These are phyloP conservation scores for Cercophora samala DNA, from an alignment of 495 filamentous ascomycete genomes.

Conservation along the genomic window DNA sequence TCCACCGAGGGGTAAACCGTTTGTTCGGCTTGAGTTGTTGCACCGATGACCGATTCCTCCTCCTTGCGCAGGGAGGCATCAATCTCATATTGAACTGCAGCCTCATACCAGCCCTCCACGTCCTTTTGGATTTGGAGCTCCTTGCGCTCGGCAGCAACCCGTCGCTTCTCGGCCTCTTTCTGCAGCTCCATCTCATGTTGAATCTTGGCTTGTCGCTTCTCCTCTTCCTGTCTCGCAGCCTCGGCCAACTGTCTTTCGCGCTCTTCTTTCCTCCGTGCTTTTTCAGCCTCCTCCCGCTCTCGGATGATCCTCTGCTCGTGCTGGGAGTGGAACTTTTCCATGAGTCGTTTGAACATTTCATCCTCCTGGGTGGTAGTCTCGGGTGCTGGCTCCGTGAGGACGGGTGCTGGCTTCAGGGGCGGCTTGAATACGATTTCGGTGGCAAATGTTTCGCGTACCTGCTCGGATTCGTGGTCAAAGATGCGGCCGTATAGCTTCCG, in stretches of 20 bases:
- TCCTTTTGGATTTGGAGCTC: not conserved
- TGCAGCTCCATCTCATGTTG: not conserved
- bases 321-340: not conserved
- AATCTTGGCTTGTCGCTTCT: not conserved
- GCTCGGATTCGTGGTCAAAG: not conserved
- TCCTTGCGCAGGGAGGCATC: not conserved
- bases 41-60: too few species aligned
- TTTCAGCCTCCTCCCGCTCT: not conserved
- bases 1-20: not conserved
- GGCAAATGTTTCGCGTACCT: not conserved
- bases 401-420: not conserved
- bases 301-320: not conserved
- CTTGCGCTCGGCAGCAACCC: not conserved
- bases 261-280: not conserved
- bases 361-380: not conserved
- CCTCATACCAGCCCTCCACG: not conserved
- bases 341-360: not conserved
- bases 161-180: not conserved
- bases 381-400: not conserved
- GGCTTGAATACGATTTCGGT: not conserved
- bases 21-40: too few species aligned
- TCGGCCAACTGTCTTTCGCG: not conserved
- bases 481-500: not conserved
- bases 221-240: not conserved
- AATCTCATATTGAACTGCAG: not conserved